A percentile compares a stretch with the other conserved stretches of the same genome.
These are phyloP conservation scores for Amanita pseudoporphyria DNA, from an alignment of 768 basidiomycete genomes.

Conservation along the genomic window DNA sequence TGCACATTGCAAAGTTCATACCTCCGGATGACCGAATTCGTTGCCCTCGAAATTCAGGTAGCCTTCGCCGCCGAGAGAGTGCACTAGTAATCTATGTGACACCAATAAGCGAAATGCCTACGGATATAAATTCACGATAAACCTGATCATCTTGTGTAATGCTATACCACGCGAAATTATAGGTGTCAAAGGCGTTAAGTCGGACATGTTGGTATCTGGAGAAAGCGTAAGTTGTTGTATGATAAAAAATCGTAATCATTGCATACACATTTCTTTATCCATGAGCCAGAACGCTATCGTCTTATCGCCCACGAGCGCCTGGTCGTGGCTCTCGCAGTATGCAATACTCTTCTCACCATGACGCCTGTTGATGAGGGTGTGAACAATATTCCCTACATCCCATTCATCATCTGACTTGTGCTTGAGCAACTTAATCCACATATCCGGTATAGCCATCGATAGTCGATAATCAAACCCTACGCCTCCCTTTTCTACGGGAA, in stretches of 20 bases:
- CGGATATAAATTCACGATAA: slow-evolving; percentile 20
- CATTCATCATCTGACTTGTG: slow-evolving; percentile 82
- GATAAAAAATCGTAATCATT: neutral
- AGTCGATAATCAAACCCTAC: slow-evolving; percentile 97
- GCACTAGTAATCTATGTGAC: slow-evolving; percentile 67
- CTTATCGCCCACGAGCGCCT: slow-evolving; percentile 98
- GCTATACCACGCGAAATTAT: slow-evolving; percentile 83
- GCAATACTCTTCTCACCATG: slow-evolving; percentile 87
- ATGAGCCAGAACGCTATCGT: slow-evolving; percentile 99
- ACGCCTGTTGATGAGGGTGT: slow-evolving; percentile 85
- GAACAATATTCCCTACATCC: slow-evolving; percentile 80
- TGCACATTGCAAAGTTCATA: slow-evolving; percentile 18
- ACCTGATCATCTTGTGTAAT: slow-evolving; percentile 96
- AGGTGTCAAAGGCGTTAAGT: slow-evolving; percentile 72
- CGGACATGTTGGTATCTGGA: slow-evolving; percentile 90
- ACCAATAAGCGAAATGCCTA: neutral
- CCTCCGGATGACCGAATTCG: slow-evolving; percentile 98
- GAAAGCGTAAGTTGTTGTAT: neutral
- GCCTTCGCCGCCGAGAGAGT: slow-evolving; percentile 92
- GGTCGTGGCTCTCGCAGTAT: slow-evolving; percentile 94
- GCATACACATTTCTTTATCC: slow-evolving; percentile 99
- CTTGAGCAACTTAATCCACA: slow-evolving; percentile 99
- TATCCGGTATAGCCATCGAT: slow-evolving; percentile 98
- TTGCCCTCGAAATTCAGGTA: slow-evolving; percentile 98
- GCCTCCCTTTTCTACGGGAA: slow-evolving; percentile 72